Evolutionary conservation across 805 yeast species (phyloP).

Genomic region (Saccharomycopsis sp.): DNA sequence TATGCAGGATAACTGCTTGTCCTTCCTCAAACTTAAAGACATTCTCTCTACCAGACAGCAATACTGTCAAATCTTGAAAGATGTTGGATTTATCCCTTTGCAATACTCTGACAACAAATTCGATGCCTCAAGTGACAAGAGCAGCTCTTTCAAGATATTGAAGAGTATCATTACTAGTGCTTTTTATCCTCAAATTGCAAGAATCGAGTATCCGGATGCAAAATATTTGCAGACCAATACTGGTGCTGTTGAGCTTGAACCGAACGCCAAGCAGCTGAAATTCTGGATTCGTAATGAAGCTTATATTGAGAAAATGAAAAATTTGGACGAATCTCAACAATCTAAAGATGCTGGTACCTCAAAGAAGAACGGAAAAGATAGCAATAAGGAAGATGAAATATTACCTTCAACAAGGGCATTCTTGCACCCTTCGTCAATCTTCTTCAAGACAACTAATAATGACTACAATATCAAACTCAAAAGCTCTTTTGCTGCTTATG

Average conservation of each 20-base stretch:
- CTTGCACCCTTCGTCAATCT: constrained; percentile 77
- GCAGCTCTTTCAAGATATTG: constrained; percentile 43
- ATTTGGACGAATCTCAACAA: background rate
- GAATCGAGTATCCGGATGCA: constrained; percentile 77
- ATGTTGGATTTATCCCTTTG: constrained; percentile 68
- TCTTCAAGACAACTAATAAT: constrained; percentile 45
- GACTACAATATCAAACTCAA: constrained; percentile 30
- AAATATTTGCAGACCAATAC: constrained; percentile 60
- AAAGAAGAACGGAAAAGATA: background rate
- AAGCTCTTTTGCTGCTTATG: constrained; percentile 58
- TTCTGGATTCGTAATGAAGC: constrained; percentile 67
- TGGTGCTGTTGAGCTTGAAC: constrained; percentile 83
- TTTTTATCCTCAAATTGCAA: constrained; percentile 74
- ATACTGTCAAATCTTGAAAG: constrained; percentile 61
- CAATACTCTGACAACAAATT: constrained; percentile 33
- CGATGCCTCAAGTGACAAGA: constrained; percentile 43
- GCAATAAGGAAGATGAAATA: constrained; percentile 21
- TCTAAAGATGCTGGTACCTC: background rate
- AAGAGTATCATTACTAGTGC: constrained; percentile 73
- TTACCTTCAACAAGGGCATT: constrained; percentile 68
- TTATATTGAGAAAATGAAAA: constrained; percentile 31
- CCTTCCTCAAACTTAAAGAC: constrained; percentile 60
- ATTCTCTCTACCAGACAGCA: constrained; percentile 67
- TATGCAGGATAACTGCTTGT: constrained; percentile 54
- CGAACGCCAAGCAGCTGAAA: constrained; percentile 67